Percentiles rank a stretch among this genome's conserved stretches.
These are phyloP conservation scores for Glutinoglossum americanum DNA, from an alignment of 495 filamentous ascomycete genomes.

Conservation along the genomic window DNA sequence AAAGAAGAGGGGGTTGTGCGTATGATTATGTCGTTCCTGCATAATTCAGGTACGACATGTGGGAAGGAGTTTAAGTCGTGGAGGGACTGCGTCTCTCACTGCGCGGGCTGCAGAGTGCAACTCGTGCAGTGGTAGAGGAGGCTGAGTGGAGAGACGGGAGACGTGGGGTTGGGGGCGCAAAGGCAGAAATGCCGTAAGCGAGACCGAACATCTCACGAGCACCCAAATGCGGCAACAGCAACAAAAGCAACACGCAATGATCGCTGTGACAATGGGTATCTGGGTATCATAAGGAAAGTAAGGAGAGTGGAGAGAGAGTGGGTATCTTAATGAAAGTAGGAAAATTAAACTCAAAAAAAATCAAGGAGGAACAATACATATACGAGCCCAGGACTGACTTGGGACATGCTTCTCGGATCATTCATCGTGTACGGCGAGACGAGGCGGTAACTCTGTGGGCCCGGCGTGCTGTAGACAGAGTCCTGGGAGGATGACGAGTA, in stretches of 20 bases:
- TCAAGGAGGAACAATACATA: conserved; percentile 1
- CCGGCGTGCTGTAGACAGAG: conserved; percentile 1
- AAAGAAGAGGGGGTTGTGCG: background rate
- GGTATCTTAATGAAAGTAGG: background rate
- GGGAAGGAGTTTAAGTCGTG: background rate
- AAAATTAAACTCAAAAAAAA: background rate
- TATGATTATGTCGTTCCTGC: background rate
- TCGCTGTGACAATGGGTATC: background rate
- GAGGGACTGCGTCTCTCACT: background rate
- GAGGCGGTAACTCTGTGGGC: background rate
- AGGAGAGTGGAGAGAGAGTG: background rate
- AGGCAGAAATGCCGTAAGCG: background rate
- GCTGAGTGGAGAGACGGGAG: background rate
- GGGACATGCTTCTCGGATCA: background rate
- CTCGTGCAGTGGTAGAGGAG: background rate
- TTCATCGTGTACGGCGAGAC: conserved; percentile 2
- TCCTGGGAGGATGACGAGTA: background rate
- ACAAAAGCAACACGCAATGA: background rate
- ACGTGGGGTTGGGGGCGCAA: background rate
- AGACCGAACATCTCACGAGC: background rate
- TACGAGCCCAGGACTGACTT: background rate
- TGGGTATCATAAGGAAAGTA: background rate
- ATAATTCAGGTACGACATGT: background rate
- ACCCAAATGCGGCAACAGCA: background rate
- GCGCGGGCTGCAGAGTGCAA: too few relatives aligned